These are phyloP conservation scores for Pythium catenulatum DNA, from an alignment of 352 stramenopile species.

Conservation along the genomic window DNA sequence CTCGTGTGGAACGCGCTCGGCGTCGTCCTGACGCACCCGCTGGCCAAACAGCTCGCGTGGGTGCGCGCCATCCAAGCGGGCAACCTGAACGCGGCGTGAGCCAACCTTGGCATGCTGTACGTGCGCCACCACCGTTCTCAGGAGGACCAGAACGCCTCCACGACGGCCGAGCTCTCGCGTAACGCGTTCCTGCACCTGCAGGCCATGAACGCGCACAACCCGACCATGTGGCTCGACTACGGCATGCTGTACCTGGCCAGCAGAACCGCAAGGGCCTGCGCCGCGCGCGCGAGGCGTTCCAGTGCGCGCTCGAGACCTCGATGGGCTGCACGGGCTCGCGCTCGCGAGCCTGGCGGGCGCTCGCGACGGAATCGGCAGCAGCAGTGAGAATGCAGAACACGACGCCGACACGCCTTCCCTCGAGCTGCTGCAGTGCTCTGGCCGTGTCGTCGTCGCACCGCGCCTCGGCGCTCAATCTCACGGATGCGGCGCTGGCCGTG, in stretches of 20 bases:
- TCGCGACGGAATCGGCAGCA: constrained; percentile 18
- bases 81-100: constrained; percentile 85
- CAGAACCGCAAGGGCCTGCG: constrained; percentile 61
- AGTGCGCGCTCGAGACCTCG: constrained; percentile 86
- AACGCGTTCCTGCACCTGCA: constrained; percentile 91
- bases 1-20: constrained; percentile 90
- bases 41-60: constrained; percentile 92
- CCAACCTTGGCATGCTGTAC: constrained; percentile 93
- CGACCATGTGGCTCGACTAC: constrained; percentile 93
- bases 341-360: constrained; percentile 57
- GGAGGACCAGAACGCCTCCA: background rate
- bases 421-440: constrained; percentile 24
- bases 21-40: constrained; percentile 73
- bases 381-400: constrained; percentile 14
- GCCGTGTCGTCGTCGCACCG: background rate
- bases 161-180: constrained; percentile 71
- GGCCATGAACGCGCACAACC: constrained; percentile 88
- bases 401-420: constrained; percentile 40
- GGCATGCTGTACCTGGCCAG: constrained; percentile 83
- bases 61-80: constrained; percentile 78
- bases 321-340: constrained; percentile 83
- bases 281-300: constrained; percentile 85
- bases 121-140: constrained; percentile 68
- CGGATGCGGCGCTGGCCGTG: background rate
- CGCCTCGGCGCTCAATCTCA: background rate